phyloP scores from a whole-genome alignment of 345 rosid species.

The Geranium rotundifolium region DNA sequence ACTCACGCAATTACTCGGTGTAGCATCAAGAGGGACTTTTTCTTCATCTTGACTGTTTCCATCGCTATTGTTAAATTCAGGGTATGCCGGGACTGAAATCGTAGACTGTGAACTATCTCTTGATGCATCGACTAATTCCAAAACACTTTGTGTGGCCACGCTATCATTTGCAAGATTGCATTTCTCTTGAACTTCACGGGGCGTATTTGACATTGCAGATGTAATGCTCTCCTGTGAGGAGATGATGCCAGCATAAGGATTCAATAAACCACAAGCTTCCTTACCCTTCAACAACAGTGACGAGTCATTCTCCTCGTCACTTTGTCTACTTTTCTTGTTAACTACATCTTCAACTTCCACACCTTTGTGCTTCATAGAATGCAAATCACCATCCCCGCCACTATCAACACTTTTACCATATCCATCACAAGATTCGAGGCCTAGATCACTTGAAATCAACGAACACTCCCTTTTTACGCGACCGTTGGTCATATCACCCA shows the following conservation, averaged over 20 bases:
- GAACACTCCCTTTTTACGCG: slow-evolving; percentile 38
- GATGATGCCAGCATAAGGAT: slow-evolving; percentile 1
- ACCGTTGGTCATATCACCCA: slow-evolving; percentile 46
- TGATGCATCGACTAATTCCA: slow-evolving; percentile 17
- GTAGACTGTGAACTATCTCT: slow-evolving; percentile 27
- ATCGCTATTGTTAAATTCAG: too few species aligned
- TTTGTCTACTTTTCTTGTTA: slow-evolving; percentile 21
- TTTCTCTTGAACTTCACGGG: slow-evolving; percentile 18
- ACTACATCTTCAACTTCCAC: slow-evolving; percentile 36
- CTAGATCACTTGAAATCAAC: slow-evolving; percentile 21
- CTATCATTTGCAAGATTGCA: slow-evolving; percentile 10
- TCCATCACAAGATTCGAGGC: slow-evolving; percentile 24
- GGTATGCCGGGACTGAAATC: slow-evolving; percentile 5
- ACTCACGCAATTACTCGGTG: slow-evolving; percentile 5
- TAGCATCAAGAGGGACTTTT: slow-evolving; percentile 8
- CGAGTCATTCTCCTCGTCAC: slow-evolving; percentile 8
- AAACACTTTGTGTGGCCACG: slow-evolving; percentile 11
- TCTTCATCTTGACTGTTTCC: slow-evolving; percentile 5
- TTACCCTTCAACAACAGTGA: slow-evolving; percentile 12
- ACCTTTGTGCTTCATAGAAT: slow-evolving; percentile 26
- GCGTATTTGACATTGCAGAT: slow-evolving; percentile 15
- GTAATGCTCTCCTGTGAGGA: slow-evolving; percentile 6
- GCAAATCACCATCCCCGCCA: slow-evolving; percentile 17
- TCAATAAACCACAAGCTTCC: slow-evolving; percentile 12
- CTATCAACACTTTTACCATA: slow-evolving; percentile 10